phyloP scores from a whole-genome alignment of 306 rosid genomes.

The Alnus glutinosa region DNA sequence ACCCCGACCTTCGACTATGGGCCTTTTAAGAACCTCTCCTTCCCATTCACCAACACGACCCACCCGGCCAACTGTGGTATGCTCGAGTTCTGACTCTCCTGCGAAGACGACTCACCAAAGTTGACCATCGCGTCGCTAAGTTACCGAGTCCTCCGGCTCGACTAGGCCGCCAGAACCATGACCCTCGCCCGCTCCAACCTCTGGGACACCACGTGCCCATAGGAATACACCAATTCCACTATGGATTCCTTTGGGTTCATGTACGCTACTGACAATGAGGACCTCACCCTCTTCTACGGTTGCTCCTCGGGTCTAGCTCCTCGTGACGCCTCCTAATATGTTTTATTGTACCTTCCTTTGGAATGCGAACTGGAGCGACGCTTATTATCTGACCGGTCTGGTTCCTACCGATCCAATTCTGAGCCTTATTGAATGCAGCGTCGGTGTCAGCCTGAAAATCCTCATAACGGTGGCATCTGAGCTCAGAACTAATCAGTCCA shows the following conservation, averaged over 20 bases:
- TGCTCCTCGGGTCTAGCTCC: constrained; percentile 18
- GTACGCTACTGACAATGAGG: constrained; percentile 34
- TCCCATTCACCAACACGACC: constrained; percentile 61
- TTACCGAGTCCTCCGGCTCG: constrained; percentile 47
- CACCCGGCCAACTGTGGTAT: constrained; percentile 58
- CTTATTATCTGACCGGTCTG: constrained; percentile 53
- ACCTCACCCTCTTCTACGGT: constrained; percentile 46
- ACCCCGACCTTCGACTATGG: constrained; percentile 54
- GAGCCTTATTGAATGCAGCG: constrained; percentile 18
- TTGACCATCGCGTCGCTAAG: constrained; percentile 32
- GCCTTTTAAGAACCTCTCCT: constrained; percentile 37
- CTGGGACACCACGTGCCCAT: constrained; percentile 55
- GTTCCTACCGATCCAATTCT: constrained; percentile 48
- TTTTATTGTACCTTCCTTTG: constrained; percentile 36
- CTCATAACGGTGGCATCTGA: constrained; percentile 23
- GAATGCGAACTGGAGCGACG: constrained; percentile 10
- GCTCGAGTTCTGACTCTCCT: constrained; percentile 43
- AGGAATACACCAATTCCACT: constrained; percentile 28
- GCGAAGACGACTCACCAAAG: constrained; percentile 30
- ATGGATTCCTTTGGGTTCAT: constrained; percentile 14
- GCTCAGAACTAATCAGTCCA: constrained; percentile 28
- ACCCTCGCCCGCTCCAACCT: constrained; percentile 55
- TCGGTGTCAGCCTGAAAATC: constrained; percentile 39
- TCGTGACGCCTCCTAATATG: constrained; percentile 14
- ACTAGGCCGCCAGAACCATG: constrained; percentile 22